Percentiles rank a stretch among this genome's conserved stretches.
Evolutionary conservation across 768 basidiomycete genomes (phyloP).

Genomic region (Psilocybe tampanensis): DNA sequence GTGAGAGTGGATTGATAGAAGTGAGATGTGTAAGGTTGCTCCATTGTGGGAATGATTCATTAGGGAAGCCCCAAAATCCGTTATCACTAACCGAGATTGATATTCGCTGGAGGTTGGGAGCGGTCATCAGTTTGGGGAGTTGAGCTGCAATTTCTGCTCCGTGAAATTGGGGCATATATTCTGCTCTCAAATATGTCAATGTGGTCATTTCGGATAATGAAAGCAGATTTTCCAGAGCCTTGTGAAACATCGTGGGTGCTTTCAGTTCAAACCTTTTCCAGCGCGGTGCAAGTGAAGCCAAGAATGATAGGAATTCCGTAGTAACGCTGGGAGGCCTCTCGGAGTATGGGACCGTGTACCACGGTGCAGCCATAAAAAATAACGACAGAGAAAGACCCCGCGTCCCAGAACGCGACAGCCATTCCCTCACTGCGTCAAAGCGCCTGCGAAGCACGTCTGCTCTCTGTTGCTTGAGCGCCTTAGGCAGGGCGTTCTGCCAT

Average conservation of each 20-base stretch:
- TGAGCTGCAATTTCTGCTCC: background rate
- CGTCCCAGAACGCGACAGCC: background rate
- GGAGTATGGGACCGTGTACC: background rate
- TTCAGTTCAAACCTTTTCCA: background rate
- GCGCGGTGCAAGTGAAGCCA: background rate
- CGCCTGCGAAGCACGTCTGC: background rate
- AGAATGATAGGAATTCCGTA: background rate
- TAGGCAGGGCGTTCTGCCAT: background rate
- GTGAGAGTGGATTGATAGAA: background rate
- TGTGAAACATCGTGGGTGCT: background rate
- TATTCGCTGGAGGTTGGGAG: background rate
- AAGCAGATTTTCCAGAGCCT: background rate
- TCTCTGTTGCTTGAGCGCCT: background rate
- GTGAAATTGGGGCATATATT: background rate
- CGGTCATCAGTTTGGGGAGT: background rate
- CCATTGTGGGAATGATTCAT: background rate
- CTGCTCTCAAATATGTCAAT: background rate
- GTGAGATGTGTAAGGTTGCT: background rate
- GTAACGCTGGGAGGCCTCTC: background rate
- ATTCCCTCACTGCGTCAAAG: background rate
- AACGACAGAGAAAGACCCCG: background rate
- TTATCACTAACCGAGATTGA: background rate
- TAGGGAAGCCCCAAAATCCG: background rate
- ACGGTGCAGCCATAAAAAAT: background rate
- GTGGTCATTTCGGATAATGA: background rate